Evolutionary conservation across 2,329 filamentous ascomycete genomes (phyloP).

Genomic region (Aspergillus nomiae): DNA sequence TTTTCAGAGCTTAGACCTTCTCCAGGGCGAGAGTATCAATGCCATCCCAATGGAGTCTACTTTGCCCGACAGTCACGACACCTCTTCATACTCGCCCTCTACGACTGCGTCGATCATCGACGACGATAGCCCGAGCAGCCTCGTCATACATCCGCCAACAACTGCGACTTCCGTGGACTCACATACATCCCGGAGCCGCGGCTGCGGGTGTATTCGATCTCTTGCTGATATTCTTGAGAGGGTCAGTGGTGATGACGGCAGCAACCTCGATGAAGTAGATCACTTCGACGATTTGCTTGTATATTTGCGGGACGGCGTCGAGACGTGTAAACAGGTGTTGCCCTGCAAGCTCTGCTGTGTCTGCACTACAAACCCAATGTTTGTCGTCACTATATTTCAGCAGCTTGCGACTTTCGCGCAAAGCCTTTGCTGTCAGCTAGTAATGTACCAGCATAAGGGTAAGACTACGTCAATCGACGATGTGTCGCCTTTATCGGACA

Average conservation of each 20-base stretch:
- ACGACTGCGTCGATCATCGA: background rate
- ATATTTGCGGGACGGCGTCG: background rate
- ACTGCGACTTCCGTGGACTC: background rate
- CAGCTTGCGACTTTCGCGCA: background rate
- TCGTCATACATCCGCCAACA: background rate
- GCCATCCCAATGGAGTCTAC: background rate
- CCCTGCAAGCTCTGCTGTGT: background rate
- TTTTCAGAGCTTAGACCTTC: background rate
- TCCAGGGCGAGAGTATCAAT: background rate
- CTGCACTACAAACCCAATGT: constrained; percentile 2
- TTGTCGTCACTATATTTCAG: background rate
- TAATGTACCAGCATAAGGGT: background rate
- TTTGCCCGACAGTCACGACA: background rate
- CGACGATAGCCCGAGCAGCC: background rate
- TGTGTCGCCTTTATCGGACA: background rate
- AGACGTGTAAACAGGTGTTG: background rate
- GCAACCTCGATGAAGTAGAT: background rate
- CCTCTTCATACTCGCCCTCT: background rate
- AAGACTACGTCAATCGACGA: background rate
- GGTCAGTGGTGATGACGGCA: background rate
- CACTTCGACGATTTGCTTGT: background rate
- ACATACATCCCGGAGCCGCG: background rate
- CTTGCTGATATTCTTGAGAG: constrained; percentile 4
- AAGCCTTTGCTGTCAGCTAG: background rate
- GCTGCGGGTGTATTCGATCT: background rate